phyloP scores from a whole-genome alignment of 768 basidiomycete genomes.

The Lactifluus rugatus region DNA sequence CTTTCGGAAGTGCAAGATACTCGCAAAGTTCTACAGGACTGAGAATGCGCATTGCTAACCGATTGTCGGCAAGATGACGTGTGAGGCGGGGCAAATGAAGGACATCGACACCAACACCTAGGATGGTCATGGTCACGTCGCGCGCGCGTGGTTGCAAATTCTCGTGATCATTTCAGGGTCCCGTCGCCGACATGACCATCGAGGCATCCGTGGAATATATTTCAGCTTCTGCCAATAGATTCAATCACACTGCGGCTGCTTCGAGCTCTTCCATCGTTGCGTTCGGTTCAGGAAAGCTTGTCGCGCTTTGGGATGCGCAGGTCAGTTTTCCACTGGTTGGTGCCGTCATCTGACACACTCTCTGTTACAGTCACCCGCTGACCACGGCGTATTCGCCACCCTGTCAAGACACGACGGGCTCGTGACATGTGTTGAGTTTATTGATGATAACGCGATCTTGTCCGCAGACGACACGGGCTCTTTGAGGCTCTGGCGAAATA shows the following conservation, averaged over 20 bases:
- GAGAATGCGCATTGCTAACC: conserved; percentile 55
- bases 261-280: conserved; percentile 35
- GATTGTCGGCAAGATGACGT: conserved; percentile 39
- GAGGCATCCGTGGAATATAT: conserved; percentile 30
- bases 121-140: conserved; percentile 39
- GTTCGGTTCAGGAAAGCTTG: conserved; percentile 45
- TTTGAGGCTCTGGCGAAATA: conserved; percentile 50
- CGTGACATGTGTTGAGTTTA: conserved; percentile 71
- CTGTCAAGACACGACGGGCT: conserved; percentile 65
- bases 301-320: conserved; percentile 51
- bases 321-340: conserved; percentile 28
- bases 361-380: conserved; percentile 21
- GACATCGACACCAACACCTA: conserved; percentile 72
- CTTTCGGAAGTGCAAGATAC: conserved; percentile 31
- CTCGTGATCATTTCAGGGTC: not conserved
- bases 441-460: conserved; percentile 41
- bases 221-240: conserved; percentile 40
- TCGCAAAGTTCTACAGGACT: conserved; percentile 35
- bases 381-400: conserved; percentile 54
- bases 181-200: conserved; percentile 5
- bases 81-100: conserved; percentile 58
- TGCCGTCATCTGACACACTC: not conserved
- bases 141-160: not conserved
- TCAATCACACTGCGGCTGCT: conserved; percentile 30
- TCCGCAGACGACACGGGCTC: conserved; percentile 72